Base-by-base conservation (phyloP, 257 asterid genomes). In the Solanum acaule region DNA sequence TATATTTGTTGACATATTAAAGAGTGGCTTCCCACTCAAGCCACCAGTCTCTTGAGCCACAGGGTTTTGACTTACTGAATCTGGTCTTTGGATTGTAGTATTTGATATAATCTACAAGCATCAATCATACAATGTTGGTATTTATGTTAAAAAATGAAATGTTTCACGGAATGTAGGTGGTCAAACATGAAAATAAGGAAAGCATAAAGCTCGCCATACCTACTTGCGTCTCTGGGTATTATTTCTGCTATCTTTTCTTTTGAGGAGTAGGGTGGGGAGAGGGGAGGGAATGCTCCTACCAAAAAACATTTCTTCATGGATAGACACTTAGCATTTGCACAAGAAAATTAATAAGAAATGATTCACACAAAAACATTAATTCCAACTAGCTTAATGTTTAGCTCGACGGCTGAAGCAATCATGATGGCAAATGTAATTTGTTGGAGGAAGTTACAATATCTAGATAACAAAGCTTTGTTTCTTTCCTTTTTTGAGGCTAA, bases 21-120 rank as follows among this genome's bases (percentile, higher is more conserved):
- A 97, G 78, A 97, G 95, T 18, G 99, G 99, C 88, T 91, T 92
- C 90, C 99, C 99, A 89, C 99, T 97, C 94, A 97, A 93, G 90
- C 99, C 99, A 87, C 99, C 99, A 3, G 96, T 71, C 93, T 97
- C 99, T 88, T 91, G 89, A 33, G 98, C 93, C 86, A 93, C 92
- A 5, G 98, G 98, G 86, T 92, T 92, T 49, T 87, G 83, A 75
- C 63, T 93, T 56, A 92, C 94, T 86, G 96, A 29, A 84, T 94
- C 94, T 3, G 98, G 99, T 90, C 99, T 94, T 92, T 94, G 96
- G 90, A 97, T 89, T 49, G 99, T 94, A 38, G 99, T 97, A 88
- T 97, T 97, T 49, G 99, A 92, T 93, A 97, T 94, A 85, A 96
- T 95, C 99, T 97, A 87, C 93, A 95, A 35, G 79, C 25, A 91